A percentile compares a stretch with the other conserved stretches of the same genome.
Conservation (phyloP, 2,329 filamentous ascomycete genomes). For the Graphium sp. region DNA sequence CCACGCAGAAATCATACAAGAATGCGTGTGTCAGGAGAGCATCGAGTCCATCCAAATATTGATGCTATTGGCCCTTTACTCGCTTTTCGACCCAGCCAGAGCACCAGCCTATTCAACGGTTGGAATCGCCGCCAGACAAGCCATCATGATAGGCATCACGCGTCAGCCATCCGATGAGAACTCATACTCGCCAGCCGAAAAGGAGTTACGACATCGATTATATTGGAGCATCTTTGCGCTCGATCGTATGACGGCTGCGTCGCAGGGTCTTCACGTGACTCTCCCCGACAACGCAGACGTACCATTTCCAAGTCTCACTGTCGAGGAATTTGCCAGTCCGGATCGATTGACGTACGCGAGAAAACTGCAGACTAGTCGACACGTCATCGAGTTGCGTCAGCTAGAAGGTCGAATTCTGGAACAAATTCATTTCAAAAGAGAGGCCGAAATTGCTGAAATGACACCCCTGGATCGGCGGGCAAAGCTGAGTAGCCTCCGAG, state of each 20-base stretch:
- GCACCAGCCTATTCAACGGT: constrained; percentile 21
- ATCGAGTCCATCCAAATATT: constrained; percentile 22
- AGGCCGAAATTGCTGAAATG: constrained; percentile 12
- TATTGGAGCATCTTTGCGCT: constrained; percentile 27
- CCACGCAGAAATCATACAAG: constrained; percentile 21
- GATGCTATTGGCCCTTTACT: constrained; percentile 22
- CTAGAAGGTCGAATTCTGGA: constrained; percentile 22
- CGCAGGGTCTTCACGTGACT: constrained; percentile 19
- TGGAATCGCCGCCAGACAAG: constrained; percentile 20
- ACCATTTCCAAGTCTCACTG: constrained; percentile 22
- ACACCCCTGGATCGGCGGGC: constrained; percentile 14
- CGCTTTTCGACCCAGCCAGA: constrained; percentile 22
- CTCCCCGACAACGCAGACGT: constrained; percentile 19
- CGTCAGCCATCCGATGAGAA: constrained; percentile 13
- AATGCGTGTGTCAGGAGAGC: constrained; percentile 18
- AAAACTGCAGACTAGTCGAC: constrained; percentile 23
- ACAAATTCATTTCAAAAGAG: constrained; percentile 16
- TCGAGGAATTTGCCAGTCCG: constrained; percentile 23
- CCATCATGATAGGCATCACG: constrained; percentile 19
- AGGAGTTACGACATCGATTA: constrained; percentile 19
- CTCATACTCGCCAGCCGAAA: constrained; percentile 10
- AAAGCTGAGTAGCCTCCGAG: constrained; percentile 16
- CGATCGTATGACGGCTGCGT: constrained; percentile 25
- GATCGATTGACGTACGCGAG: constrained; percentile 18
- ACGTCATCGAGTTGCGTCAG: constrained; percentile 24